Conservation (phyloP, 1,284 basidiomycete species). For the Pseudomicrostroma phylloplanum region DNA sequence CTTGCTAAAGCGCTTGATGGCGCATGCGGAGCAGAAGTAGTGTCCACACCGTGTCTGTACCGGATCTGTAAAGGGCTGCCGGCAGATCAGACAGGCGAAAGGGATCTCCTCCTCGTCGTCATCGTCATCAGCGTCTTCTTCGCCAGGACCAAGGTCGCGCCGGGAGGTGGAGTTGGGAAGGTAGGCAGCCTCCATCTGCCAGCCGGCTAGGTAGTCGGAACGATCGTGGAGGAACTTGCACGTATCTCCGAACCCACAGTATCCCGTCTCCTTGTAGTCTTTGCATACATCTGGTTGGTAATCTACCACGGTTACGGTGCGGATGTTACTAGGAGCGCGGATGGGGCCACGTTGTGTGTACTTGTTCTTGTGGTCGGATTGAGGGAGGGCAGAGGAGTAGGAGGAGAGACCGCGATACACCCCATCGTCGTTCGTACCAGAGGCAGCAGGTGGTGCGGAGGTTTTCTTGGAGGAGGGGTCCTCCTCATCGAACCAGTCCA, state of each 20-base stretch:
- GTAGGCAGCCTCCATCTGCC: slow-evolving; percentile 74
- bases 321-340: slow-evolving; percentile 71
- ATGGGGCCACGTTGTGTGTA: slow-evolving; percentile 61
- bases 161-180: slow-evolving; percentile 35
- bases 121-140: slow-evolving; percentile 59
- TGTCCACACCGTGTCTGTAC: slow-evolving; percentile 93
- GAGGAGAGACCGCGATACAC: slow-evolving; percentile 77
- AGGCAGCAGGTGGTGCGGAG: not conserved
- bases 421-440: slow-evolving; percentile 63
- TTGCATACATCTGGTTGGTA: slow-evolving; percentile 99
- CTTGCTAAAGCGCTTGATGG: slow-evolving; percentile 84
- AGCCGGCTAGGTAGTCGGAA: slow-evolving; percentile 80
- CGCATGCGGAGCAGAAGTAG: slow-evolving; percentile 87
- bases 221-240: slow-evolving; percentile 66
- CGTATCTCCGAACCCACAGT: slow-evolving; percentile 96
- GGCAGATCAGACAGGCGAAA: slow-evolving; percentile 93
- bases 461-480: not conserved
- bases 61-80: slow-evolving; percentile 88
- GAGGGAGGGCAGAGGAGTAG: slow-evolving; percentile 68
- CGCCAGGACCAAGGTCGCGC: slow-evolving; percentile 23
- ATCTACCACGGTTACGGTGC: slow-evolving; percentile 89
- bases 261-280: slow-evolving; percentile 99
- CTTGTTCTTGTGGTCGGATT: slow-evolving; percentile 11
- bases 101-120: slow-evolving; percentile 75
- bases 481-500: slow-evolving; percentile 11